Conservation (phyloP, 2,329 filamentous ascomycete species). For the Harringtonia lauricola region DNA sequence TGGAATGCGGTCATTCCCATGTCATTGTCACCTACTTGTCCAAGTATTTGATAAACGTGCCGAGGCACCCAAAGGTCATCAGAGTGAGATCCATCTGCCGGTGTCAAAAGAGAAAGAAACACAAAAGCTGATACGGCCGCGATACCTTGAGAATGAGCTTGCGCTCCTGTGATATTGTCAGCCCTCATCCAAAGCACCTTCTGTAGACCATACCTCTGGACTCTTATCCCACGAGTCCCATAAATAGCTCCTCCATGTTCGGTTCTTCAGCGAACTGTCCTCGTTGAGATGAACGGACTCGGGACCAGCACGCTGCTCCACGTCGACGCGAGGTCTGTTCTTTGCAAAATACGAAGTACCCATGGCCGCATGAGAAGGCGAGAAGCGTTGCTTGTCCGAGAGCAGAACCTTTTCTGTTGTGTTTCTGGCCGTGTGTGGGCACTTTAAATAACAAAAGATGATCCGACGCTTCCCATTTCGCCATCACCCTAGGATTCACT, state of each 20-base stretch:
- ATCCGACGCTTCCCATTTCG: too few relatives aligned
- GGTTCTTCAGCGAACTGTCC: not conserved
- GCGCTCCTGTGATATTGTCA: not conserved
- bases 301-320: too few relatives aligned
- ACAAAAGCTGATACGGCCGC: not conserved
- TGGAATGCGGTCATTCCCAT: not conserved
- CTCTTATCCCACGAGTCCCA: slow-evolving; percentile 8
- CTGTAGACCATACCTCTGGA: too few relatives aligned
- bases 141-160: not conserved
- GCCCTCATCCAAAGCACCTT: not conserved
- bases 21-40: not conserved
- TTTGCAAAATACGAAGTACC: too few relatives aligned
- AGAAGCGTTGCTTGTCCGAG: too few relatives aligned
- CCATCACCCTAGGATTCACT: too few relatives aligned
- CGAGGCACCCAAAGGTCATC: not conserved
- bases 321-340: too few relatives aligned
- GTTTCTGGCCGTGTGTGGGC: too few relatives aligned
- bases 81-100: not conserved
- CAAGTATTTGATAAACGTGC: not conserved
- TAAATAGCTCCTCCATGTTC: slow-evolving; percentile 4
- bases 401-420: too few relatives aligned
- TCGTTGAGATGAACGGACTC: too few relatives aligned
- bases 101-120: not conserved
- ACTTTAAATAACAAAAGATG: too few relatives aligned
- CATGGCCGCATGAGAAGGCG: too few relatives aligned